Conservation (phyloP, 345 rosid species). For the Stellera chamaejasme region DNA sequence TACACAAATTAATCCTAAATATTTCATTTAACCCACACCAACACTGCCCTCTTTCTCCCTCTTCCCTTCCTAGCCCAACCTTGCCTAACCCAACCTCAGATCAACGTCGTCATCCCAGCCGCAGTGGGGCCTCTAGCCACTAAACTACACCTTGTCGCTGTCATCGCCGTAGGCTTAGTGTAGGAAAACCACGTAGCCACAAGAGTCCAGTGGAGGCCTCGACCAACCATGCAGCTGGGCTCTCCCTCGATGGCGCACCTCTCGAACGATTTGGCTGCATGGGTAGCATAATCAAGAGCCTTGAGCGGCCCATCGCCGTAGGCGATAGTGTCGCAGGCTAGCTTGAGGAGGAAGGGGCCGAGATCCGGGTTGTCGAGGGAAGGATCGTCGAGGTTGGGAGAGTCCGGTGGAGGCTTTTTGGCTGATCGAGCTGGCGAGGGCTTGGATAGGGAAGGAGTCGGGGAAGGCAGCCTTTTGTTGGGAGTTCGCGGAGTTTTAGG, state of each 20-base stretch:
- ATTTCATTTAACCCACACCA: no score
- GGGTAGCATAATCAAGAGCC: conserved; percentile 87
- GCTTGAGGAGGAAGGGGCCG: conserved; percentile 91
- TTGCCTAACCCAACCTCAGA: no score
- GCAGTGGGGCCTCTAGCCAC: no score
- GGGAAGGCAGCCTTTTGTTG: conserved; percentile 53
- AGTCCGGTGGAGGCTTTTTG: conserved; percentile 69
- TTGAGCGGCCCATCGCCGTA: conserved; percentile 89
- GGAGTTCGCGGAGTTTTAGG: conserved; percentile 38
- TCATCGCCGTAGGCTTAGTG: no score
- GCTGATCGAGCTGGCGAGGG: conserved; percentile 63
- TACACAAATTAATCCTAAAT: no score
- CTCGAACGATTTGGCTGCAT: conserved; percentile 87
- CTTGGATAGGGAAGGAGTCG: conserved; percentile 78
- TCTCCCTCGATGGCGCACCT: conserved; percentile 66
- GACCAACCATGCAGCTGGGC: no score
- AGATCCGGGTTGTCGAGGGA: conserved; percentile 98
- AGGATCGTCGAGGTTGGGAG: conserved; percentile 47
- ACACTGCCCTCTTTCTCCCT: no score
- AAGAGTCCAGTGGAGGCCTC: no score
- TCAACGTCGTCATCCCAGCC: no score
- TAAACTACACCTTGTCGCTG: no score
- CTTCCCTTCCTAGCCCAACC: no score
- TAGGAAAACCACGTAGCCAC: no score
- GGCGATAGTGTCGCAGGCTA: conserved; percentile 89